These are phyloP conservation scores for Sporopachydermia cereana DNA, from an alignment of 1,139 yeast genomes.

Conservation along the genomic window DNA sequence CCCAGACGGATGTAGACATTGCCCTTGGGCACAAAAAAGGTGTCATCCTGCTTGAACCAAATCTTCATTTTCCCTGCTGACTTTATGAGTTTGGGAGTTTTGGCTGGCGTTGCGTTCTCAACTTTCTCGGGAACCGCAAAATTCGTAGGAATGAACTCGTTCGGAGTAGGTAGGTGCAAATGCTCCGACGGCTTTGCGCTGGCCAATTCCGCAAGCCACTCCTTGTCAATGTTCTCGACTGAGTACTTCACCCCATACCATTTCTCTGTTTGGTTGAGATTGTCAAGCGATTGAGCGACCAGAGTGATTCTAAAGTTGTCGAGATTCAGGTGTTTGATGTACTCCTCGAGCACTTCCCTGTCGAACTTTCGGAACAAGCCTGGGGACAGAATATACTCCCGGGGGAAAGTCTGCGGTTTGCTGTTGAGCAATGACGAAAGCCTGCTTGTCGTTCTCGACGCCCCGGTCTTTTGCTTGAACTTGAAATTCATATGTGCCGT, in stretches of 20 bases:
- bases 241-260: slow-evolving; percentile 90
- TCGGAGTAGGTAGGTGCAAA: slow-evolving; percentile 55
- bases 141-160: slow-evolving; percentile 71
- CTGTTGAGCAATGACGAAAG: slow-evolving; percentile 36
- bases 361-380: slow-evolving; percentile 50
- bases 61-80: slow-evolving; percentile 34
- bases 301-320: slow-evolving; percentile 52
- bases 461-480: slow-evolving; percentile 40
- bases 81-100: slow-evolving; percentile 38
- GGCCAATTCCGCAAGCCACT: slow-evolving; percentile 28
- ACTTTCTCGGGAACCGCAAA: slow-evolving; percentile 46
- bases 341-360: slow-evolving; percentile 40
- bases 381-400: slow-evolving; percentile 46
- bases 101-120: slow-evolving; percentile 24
- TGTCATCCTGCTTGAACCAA: slow-evolving; percentile 90
- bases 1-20: slow-evolving; percentile 53
- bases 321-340: slow-evolving; percentile 38
- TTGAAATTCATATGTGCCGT: slow-evolving; percentile 38
- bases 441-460: slow-evolving; percentile 39
- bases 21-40: slow-evolving; percentile 83
- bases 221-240: slow-evolving; percentile 32
- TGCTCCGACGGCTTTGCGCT: slow-evolving; percentile 26
- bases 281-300: slow-evolving; percentile 26
- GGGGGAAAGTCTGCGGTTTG: slow-evolving; percentile 46
- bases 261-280: slow-evolving; percentile 40